Base-by-base conservation (phyloP, 257 asterid genomes). In the Nicotiana benthamiana region DNA sequence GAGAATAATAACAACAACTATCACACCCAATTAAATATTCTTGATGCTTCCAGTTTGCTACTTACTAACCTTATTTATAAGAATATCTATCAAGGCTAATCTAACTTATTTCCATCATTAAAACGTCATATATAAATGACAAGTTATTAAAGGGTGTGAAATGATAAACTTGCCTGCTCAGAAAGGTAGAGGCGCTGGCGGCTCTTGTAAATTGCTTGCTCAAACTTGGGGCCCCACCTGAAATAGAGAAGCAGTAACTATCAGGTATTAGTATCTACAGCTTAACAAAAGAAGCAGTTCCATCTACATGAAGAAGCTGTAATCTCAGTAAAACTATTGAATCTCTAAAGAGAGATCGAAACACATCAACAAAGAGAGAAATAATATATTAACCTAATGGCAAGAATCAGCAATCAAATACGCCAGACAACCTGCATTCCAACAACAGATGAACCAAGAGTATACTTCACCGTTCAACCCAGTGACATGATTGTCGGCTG, bases 201-300 rank as follows among this genome's bases (percentile, higher is more conserved):
- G 79, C 88, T 95, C 88, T 95, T 92, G 91, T 93, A 92, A 56
- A 98, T 92, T 67, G 96, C 97, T 84, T 89, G 97, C 81, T 93
- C 97, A 60, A 93, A 87, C 83, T 92, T 95, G 36, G 98, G 98
- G 24, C 99, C 99, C 99, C 99, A 93, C 82, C 99, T 95, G 88
- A 59, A 63, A 85, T 22, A 28, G 59, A 70, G 48, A 80, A 63
- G 16, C 27, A 27, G 64, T 64, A 17, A 36, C 16, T 10, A 48
- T 65, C 28, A 16, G 30, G 62, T 28, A 48, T 15, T 46, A 63
- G 51, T 22, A 79, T 46, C 43, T 32, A 43, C 8, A 70, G 36
- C 13, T 13, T 1, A 3, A 43, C 34, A 7, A 70, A 43, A 22
- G 77, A 70, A 6, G 22, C 34, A 70, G 43, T 22, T 40, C 34